Evolutionary conservation across 1,284 basidiomycete genomes (phyloP), one percentile per base, ranked within the genome.

Genomic region (Moesziomyces antarcticus): DNA sequence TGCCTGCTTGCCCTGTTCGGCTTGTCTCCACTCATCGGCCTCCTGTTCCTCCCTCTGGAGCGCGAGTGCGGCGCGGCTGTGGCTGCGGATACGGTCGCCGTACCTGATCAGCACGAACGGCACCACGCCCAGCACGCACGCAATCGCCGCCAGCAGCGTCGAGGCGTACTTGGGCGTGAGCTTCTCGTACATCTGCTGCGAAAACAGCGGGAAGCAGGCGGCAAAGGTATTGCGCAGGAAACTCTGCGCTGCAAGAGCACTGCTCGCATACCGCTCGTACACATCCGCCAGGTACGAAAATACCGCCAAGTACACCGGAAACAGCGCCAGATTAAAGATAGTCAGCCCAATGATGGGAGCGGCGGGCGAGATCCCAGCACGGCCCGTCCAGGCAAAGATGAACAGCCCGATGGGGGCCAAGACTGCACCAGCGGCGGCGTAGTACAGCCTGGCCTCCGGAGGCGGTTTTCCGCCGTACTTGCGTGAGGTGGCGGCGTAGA

Each of bases 381-480:
- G 27, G 27, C 72, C 74, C 4, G 72, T 73, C 74, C 78, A 75
- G 4, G 74, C 76, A 44, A 77, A 77, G 43, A 73, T 75, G 57
- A 78, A 77, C 21, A 80, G 63, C 4, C 70, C 77, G 18, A 72
- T 50, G 14, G 78, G 78, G 0, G 61, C 75, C 8, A 80, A 53
- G 5, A 80, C 37, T 4, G 69, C 77, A 2, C 78, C 77, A 3
- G 67, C 61, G 11, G 69, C 63, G 5, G 74, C 64, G 51, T 65
- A 75, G 75, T 87, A 87, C 9, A 87, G 80, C 5, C 87, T 68
- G 6, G 85, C 86, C 76, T 87, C 87, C 4, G 87, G 86, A 0
- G 82, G 77, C 0, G 86, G 84, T 25, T 82, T 79, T 7, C 86
- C 85, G 2, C 79, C 73, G n/a, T 85, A 75, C 45, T 55, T 62